These are phyloP conservation scores for Phytophthora idaei DNA, from an alignment of 352 stramenopile species.

Conservation along the genomic window DNA sequence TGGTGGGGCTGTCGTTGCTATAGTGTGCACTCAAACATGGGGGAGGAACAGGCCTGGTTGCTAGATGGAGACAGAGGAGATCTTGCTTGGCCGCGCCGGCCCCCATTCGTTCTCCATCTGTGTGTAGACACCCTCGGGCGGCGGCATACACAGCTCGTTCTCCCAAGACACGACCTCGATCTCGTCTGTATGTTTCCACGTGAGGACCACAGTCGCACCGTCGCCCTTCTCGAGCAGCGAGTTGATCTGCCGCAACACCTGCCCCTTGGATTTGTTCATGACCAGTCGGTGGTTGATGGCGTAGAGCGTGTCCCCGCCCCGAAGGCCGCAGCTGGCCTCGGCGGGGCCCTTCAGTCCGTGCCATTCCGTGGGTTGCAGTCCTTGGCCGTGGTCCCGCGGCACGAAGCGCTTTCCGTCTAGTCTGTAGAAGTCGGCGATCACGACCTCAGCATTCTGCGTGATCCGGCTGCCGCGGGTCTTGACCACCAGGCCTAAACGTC, in stretches of 20 bases:
- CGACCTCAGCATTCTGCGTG: conserved; percentile 85
- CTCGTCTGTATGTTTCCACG: conserved; percentile 85
- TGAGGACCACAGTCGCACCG: conserved; percentile 68
- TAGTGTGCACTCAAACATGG: conserved; percentile 23
- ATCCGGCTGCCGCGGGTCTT: conserved; percentile 86
- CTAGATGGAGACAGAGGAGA: conserved; percentile 88
- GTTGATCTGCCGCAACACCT: conserved; percentile 84
- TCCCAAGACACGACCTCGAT: conserved; percentile 80
- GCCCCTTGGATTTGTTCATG: conserved; percentile 86
- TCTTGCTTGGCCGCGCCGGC: conserved; percentile 77
- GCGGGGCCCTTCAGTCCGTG: conserved; percentile 71
- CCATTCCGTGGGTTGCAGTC: conserved; percentile 66
- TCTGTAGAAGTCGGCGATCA: conserved; percentile 82
- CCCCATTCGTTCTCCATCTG: conserved; percentile 89
- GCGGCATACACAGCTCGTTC: conserved; percentile 74
- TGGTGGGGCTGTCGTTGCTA: conserved; percentile 2
- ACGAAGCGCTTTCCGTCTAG: conserved; percentile 82
- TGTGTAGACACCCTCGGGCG: conserved; percentile 80
- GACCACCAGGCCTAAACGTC: conserved; percentile 77
- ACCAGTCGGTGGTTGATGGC: conserved; percentile 88
- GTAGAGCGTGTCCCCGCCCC: conserved; percentile 82
- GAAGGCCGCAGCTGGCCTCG: conserved; percentile 76
- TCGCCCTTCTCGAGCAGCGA: conserved; percentile 79
- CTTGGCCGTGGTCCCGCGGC: conserved; percentile 71
- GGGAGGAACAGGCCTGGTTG: conserved; percentile 16